phyloP scores from a whole-genome alignment of 345 rosid species.

The Rhodamnia argentea region DNA sequence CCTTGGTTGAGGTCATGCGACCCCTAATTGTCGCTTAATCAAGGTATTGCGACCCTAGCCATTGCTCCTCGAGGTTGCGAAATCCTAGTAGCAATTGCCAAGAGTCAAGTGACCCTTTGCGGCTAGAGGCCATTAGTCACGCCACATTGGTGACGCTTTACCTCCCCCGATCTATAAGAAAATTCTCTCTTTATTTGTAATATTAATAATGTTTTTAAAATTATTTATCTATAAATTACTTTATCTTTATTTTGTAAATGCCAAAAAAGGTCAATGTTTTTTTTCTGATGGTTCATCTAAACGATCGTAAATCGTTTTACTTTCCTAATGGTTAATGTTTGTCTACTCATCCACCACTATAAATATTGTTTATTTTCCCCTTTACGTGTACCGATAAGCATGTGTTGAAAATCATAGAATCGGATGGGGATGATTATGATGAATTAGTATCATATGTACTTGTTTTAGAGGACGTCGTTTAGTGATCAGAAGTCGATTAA shows the following conservation, averaged over 20 bases:
- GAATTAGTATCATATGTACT: not conserved
- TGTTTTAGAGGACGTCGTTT: not conserved
- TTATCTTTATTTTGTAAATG: no score
- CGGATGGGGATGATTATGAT: not conserved
- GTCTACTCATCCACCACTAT: not conserved
- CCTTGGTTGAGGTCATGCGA: rapidly evolving
- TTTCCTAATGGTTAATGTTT: not conserved
- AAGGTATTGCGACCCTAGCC: not conserved
- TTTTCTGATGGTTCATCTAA: not conserved
- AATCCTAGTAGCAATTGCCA: not conserved
- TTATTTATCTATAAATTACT: no score
- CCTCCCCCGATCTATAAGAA: no score
- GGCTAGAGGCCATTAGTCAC: rapidly evolving
- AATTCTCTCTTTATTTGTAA: no score
- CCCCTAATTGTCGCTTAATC: not conserved
- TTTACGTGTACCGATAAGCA: not conserved
- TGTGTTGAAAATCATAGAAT: not conserved
- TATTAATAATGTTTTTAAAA: no score
- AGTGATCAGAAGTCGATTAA: not conserved
- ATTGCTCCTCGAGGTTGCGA: rapidly evolving
- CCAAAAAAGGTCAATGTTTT: not conserved
- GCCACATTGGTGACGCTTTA: rapidly evolving
- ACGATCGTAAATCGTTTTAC: not conserved
- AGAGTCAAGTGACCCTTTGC: not conserved
- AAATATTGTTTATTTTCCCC: not conserved